Evolutionary conservation across 2,329 filamentous ascomycete genomes (phyloP), one percentile per base, ranked within the genome.

Genomic region (Hirsutella thompsonii): DNA sequence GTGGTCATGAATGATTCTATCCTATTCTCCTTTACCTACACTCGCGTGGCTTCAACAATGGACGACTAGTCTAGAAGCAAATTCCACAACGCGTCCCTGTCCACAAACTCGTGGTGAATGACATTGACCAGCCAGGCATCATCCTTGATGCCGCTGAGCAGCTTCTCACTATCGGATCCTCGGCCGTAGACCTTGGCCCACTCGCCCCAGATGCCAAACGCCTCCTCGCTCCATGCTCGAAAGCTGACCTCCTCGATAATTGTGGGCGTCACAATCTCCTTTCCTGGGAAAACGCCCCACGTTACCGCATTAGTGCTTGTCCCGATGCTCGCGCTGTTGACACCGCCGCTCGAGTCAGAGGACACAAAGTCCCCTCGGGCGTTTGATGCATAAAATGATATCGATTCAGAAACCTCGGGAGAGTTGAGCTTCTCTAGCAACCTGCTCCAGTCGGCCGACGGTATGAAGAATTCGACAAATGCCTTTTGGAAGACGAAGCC

Each of bases 401-500:
- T 74, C 39, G 76, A 71, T 34, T 81, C 77, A 38, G 77, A 69
- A 14, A 76, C 64, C 41, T 76, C 76, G 29, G 74, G 62, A 10
- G 63, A 64, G 40, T 62, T 56, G 36, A 96, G 74, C 44, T 76
- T 74, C 4, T 70, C 68, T 47, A 75, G 73, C 26, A 98, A 70
- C 1, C 58, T 58, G 14, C 65, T 60, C 80, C 88, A 96, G 57
- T 90, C 84, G 0, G 72, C 60, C 0, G 70, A 64, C 0, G 89
- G 80, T 43, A 94, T 66, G 69, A 98, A 98, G 64, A 96, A 87
- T 60, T 98, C 92, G 39, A 98, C 88, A 60, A 98, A 98, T 0
- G 90, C 83, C 63, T 96, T 98, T 56, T 98, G 92, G 68, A 95
- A 98, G 37, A 96, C 88, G 58, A 94, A 96, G 16, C 92, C 92